Percentiles rank a stretch among this genome's conserved stretches.
Conservation (phyloP, 2,329 filamentous ascomycete genomes). For the Neofusicoccum umdonicola region DNA sequence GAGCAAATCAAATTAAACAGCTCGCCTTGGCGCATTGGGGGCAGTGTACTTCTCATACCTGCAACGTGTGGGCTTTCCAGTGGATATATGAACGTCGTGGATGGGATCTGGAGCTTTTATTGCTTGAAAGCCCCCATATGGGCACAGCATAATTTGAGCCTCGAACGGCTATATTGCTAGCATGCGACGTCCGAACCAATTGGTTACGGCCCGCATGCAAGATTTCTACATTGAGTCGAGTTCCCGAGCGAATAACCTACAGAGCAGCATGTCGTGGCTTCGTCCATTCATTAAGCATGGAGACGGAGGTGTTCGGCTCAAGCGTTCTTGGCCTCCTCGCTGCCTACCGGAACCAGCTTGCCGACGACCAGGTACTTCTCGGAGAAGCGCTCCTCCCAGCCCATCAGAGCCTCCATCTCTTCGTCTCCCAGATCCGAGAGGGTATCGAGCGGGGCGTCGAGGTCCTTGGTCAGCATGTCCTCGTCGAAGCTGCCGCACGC, state of each 20-base stretch:
- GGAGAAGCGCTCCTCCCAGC: conserved; percentile 90
- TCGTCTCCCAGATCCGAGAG: conserved; percentile 69
- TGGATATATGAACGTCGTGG: neutral
- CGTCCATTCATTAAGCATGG: neutral
- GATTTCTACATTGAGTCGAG: neutral
- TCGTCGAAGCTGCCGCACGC: conserved; percentile 91
- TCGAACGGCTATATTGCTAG: neutral
- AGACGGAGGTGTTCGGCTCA: neutral
- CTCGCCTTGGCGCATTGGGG: neutral
- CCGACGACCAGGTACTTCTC: conserved; percentile 97
- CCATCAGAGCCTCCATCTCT: conserved; percentile 77
- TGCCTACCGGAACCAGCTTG: conserved; percentile 67
- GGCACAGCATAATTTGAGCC: neutral
- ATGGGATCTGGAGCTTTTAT: neutral
- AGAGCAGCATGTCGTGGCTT: neutral
- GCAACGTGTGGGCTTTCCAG: neutral
- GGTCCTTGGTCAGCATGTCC: conserved; percentile 89
- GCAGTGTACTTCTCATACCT: neutral
- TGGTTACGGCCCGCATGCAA: neutral
- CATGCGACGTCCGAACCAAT: neutral
- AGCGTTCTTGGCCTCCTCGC: conserved; percentile 50
- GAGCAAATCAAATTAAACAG: neutral
- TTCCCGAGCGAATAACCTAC: neutral
- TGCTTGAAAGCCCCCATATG: neutral
- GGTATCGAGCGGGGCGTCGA: conserved; percentile 78